Percentiles rank a stretch among this genome's conserved stretches.
Conservation (phyloP, 1,284 basidiomycete genomes). For the Sanguinoderma infundibulare region DNA sequence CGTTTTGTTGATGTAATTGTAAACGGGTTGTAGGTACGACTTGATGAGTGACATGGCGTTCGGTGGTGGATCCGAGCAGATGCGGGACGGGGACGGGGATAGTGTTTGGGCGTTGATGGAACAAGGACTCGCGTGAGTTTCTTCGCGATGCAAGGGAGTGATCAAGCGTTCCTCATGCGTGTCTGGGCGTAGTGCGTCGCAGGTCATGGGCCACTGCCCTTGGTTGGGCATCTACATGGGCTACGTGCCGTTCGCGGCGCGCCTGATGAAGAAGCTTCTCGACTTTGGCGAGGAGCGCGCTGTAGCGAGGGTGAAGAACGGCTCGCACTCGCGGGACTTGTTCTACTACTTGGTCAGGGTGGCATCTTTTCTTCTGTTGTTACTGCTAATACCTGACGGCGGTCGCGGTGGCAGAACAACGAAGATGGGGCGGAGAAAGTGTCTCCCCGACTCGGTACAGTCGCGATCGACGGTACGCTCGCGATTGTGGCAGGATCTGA, state of each 20-base stretch:
- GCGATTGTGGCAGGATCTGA: constrained; percentile 37
- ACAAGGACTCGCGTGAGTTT: constrained; percentile 17
- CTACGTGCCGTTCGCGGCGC: constrained; percentile 14
- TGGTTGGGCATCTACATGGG: constrained; percentile 9
- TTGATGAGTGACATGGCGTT: constrained; percentile 45
- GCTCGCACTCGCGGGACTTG: constrained; percentile 18
- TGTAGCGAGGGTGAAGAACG: constrained; percentile 2
- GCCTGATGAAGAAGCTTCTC: constrained; percentile 8
- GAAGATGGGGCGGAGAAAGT: constrained; percentile 21
- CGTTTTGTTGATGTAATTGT: neutral
- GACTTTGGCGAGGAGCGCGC: constrained; percentile 1
- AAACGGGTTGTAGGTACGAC: constrained; percentile 36
- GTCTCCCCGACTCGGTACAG: constrained; percentile 8
- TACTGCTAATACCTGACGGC: neutral
- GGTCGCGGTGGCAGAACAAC: constrained; percentile 16
- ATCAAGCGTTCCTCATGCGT: neutral
- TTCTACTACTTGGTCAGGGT: constrained; percentile 24
- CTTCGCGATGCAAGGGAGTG: neutral
- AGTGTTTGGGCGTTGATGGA: constrained; percentile 17
- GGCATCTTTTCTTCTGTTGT: neutral
- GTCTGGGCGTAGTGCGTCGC: neutral
- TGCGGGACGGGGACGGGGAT: constrained; percentile 17
- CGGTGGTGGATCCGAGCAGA: constrained; percentile 17
- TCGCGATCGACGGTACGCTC: constrained; percentile 20
- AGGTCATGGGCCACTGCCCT: constrained; percentile 1